Conservation (phyloP, 2,329 filamentous ascomycete genomes). For the Nothophoma quercina region DNA sequence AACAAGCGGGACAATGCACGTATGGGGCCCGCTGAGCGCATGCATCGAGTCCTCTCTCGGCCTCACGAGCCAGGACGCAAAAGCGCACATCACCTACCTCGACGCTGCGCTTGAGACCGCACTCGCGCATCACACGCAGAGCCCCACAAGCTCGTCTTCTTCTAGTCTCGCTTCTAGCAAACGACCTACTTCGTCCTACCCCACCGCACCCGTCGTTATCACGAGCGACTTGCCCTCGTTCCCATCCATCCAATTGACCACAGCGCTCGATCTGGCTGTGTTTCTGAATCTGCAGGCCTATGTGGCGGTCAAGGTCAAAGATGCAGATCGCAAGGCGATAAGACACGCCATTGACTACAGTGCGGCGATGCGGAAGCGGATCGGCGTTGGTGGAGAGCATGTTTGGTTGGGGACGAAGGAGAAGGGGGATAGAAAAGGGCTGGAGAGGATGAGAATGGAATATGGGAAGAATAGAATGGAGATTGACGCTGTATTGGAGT, state of each 20-base stretch:
- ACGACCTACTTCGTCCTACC: conserved; percentile 2
- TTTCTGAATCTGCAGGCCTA: conserved; percentile 34
- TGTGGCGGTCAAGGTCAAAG: conserved; percentile 28
- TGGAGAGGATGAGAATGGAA: conserved; percentile 23
- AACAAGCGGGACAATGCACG: conserved; percentile 7
- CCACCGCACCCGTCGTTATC: background rate
- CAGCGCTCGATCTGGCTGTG: conserved; percentile 34
- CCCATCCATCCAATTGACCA: background rate
- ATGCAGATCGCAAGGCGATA: conserved; percentile 27
- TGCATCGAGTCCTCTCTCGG: conserved; percentile 32
- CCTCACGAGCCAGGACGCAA: conserved; percentile 22
- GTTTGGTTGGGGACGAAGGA: conserved; percentile 22
- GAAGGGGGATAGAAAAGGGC: conserved; percentile 1
- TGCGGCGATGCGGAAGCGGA: conserved; percentile 28
- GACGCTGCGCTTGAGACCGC: conserved; percentile 26
- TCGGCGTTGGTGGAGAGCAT: conserved; percentile 26
- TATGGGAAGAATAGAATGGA: conserved; percentile 24
- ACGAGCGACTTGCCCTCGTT: conserved; percentile 20
- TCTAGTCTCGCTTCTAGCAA: conserved; percentile 14
- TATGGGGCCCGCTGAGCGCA: conserved; percentile 32
- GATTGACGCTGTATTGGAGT: conserved; percentile 30
- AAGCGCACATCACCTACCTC: conserved; percentile 34
- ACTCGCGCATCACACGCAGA: conserved; percentile 18
- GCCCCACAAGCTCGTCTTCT: conserved; percentile 7
- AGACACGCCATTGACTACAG: conserved; percentile 36